Conservation (phyloP, 345 rosid species). For the Euclidium syriacum region DNA sequence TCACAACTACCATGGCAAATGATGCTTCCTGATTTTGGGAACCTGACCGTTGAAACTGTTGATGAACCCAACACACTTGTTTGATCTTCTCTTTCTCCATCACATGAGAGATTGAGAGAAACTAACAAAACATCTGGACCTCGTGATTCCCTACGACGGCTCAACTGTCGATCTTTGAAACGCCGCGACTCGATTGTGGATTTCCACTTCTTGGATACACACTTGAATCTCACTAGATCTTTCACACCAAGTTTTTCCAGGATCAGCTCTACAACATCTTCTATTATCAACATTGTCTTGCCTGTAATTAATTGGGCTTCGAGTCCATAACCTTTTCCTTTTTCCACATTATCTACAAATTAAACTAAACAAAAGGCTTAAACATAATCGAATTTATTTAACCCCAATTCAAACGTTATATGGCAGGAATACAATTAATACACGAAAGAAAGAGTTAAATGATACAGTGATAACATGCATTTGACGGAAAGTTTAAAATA, state of each 20-base stretch:
- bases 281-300: neutral
- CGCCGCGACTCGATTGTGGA: neutral
- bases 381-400: too few species aligned
- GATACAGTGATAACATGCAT: too few species aligned
- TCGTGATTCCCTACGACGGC: neutral
- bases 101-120: neutral
- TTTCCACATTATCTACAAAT: too few species aligned
- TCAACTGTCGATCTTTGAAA: neutral
- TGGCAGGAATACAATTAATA: too few species aligned
- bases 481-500: too few species aligned
- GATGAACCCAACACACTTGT: neutral
- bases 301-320: too few species aligned
- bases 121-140: neutral
- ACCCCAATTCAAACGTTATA: too few species aligned
- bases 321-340: too few species aligned
- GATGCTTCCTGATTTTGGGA: neutral
- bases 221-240: neutral
- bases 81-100: neutral
- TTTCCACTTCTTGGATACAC: neutral
- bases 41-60: neutral
- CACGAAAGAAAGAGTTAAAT: too few species aligned
- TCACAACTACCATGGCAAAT: neutral
- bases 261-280: neutral
- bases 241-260: neutral
- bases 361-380: too few species aligned